Evolutionary conservation across 2,329 filamentous ascomycete species (phyloP), one percentile per base, ranked within the genome.

Genomic region (Talaromyces sp.): DNA sequence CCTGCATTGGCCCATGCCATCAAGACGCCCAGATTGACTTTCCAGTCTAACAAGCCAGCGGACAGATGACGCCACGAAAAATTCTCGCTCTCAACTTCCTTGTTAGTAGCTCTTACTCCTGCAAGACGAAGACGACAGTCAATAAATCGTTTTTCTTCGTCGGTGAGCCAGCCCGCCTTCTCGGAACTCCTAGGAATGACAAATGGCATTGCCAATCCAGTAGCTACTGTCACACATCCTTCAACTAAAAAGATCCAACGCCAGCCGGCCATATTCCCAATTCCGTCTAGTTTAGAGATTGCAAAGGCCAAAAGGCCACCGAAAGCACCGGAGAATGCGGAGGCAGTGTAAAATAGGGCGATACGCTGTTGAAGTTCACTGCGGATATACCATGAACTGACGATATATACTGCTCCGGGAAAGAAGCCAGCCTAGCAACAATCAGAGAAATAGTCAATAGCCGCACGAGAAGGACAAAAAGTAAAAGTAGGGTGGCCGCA

Each of bases 181-280:
- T 60, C 39, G 7, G 80, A 79, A 1, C 74, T 77, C 70, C 82
- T 79, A 22, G 76, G 60, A n/a, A 74, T 68, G 39, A 70, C 66
- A n/a, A 73, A 62, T 33, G 68, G 71, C 16, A 68, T 69, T 68
- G 63, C 70, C 76, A 69, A 69, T 8, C 88, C 90, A 31, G 91
- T 82, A 1, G 89, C 37, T 39, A 60, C 41, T 39, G 57, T 92
- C 1, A 87, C 80, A 1, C 89, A 77, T n/a, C 90, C 90, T 68
- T 86, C 84, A 8, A 88, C 72, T 27, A 88, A 86, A 61, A 88
- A 87, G 27, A 78, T 54, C 78, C 77, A 77, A 43, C 76, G 68
- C 77, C 77, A 79, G 24, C 75, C 77, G 24, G 69, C 68, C 24
- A 73, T 73, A 4, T 74, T 73, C 1, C 73, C 73, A 5, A 77